Percentiles rank a stretch among this genome's conserved stretches.
These are phyloP conservation scores for Emiliania huxleyi DNA, from an alignment of 78 protist species.

Conservation along the genomic window DNA sequence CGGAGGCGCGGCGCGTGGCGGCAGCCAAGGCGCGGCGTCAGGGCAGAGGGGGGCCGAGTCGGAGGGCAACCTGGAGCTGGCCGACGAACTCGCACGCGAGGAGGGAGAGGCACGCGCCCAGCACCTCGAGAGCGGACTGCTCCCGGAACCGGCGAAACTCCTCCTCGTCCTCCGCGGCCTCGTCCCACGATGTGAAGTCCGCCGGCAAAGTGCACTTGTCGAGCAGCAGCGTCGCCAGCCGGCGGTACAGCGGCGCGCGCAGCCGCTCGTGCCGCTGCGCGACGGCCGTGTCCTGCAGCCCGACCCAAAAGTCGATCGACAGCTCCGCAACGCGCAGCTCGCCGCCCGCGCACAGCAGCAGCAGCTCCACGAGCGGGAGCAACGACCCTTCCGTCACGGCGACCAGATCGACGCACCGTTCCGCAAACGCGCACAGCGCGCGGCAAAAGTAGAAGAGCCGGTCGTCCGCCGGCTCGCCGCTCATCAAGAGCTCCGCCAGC, in stretches of 20 bases:
- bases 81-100: not conserved
- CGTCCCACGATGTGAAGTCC: not conserved
- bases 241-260: not conserved
- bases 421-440: not conserved
- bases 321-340: not conserved
- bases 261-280: not conserved
- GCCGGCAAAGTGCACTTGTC: not conserved
- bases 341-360: not conserved
- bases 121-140: not conserved
- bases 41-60: too few relatives aligned
- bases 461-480: not conserved
- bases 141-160: not conserved
- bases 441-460: not conserved
- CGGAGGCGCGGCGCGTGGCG: too few relatives aligned
- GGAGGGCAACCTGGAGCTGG: not conserved
- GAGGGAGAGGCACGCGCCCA: not conserved
- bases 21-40: too few relatives aligned
- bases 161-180: not conserved
- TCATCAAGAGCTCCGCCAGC: not conserved
- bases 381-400: not conserved
- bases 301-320: not conserved
- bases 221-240: not conserved
- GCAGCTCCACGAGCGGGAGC: not conserved
- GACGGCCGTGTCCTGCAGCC: not conserved
- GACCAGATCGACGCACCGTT: not conserved